These are phyloP conservation scores for Globisporangium cederbergense DNA, from an alignment of 352 stramenopile genomes.

Conservation along the genomic window DNA sequence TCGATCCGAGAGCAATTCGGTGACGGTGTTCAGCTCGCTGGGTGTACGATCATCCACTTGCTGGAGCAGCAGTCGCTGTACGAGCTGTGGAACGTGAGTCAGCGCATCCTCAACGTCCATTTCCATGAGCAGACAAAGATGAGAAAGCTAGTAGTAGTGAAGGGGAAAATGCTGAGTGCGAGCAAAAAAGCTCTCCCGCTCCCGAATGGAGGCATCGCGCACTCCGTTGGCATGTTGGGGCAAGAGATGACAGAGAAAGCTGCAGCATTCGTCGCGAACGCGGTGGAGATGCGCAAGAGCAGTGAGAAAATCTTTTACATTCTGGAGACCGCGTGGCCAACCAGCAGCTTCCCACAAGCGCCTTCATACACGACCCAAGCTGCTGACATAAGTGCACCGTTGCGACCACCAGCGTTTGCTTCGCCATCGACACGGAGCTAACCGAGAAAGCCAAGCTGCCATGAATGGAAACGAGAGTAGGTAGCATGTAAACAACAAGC, in stretches of 20 bases:
- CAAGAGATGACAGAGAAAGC: conserved; percentile 46
- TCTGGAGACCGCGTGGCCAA: conserved; percentile 38
- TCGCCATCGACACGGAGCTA: conserved; percentile 5
- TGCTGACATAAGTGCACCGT: not conserved
- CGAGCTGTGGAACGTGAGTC: conserved; percentile 58
- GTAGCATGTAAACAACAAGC: not conserved
- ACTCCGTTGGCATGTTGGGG: conserved; percentile 37
- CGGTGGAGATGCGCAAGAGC: conserved; percentile 32
- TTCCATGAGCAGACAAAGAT: conserved; percentile 22
- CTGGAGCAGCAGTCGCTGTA: conserved; percentile 48
- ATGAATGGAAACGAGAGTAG: not conserved
- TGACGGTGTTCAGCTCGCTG: conserved; percentile 59
- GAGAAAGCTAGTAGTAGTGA: not conserved
- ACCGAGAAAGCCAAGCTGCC: not conserved
- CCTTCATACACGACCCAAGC: not conserved
- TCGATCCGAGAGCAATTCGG: conserved; percentile 40
- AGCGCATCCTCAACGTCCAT: conserved; percentile 48
- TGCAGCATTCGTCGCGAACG: conserved; percentile 32
- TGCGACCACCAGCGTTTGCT: conserved; percentile 31
- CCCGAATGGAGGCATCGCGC: not conserved
- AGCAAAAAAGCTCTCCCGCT: conserved; percentile 4
- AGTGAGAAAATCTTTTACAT: conserved; percentile 36
- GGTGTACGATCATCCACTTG: conserved; percentile 54
- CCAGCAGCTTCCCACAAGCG: not conserved
- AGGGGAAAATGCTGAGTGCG: not conserved